phyloP scores from a whole-genome alignment of 2,329 filamentous ascomycete species.

The Leptographium lundbergii region DNA sequence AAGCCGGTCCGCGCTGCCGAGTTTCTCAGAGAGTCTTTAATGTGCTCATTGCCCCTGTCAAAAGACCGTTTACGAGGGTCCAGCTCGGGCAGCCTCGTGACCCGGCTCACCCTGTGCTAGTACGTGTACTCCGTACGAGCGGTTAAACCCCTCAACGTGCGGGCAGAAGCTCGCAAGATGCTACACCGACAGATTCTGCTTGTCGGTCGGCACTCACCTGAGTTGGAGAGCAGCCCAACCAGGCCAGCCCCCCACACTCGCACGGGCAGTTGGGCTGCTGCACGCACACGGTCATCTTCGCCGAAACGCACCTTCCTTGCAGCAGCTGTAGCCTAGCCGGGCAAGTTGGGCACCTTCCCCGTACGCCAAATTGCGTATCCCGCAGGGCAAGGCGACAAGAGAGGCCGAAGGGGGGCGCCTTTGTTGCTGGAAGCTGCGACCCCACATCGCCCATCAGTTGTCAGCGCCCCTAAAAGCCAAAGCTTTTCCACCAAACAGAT shows the following conservation, averaged over 20 bases:
- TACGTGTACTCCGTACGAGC: too few relatives aligned
- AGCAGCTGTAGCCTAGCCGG: not conserved
- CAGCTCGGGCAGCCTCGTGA: not conserved
- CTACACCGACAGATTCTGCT: not conserved
- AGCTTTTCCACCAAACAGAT: constrained; percentile 2
- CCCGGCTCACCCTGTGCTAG: not conserved
- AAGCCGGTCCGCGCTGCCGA: not conserved
- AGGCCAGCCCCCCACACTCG: not conserved
- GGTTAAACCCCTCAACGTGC: too few relatives aligned
- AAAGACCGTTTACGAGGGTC: not conserved
- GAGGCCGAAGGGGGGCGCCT: too few relatives aligned
- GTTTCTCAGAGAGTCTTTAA: too few relatives aligned
- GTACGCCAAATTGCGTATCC: too few relatives aligned
- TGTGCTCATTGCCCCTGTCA: not conserved
- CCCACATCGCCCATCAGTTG: too few relatives aligned
- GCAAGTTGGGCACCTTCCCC: not conserved
- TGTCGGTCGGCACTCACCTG: not conserved
- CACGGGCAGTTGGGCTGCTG: not conserved
- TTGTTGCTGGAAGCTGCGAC: too few relatives aligned
- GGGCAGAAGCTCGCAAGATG: not conserved
- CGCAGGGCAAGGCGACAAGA: too few relatives aligned
- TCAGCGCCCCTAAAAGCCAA: not conserved
- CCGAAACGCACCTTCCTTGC: not conserved
- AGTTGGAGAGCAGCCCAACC: not conserved
- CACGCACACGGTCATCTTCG: not conserved